These are phyloP conservation scores for Eremothecium sinecaudum DNA, from an alignment of 1,139 yeast genomes.

Conservation along the genomic window DNA sequence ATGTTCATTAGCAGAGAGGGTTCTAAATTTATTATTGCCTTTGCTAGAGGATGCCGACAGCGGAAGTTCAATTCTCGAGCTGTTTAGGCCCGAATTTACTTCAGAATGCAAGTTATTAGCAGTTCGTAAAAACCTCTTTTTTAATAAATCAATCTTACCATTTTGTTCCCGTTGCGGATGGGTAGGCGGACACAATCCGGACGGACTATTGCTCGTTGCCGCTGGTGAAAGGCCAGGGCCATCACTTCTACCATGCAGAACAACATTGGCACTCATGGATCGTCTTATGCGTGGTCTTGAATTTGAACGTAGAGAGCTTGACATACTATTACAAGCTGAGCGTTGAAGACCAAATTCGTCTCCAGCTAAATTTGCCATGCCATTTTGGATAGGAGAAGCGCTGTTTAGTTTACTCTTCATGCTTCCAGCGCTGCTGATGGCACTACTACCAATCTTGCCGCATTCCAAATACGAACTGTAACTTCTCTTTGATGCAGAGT, in stretches of 20 bases:
- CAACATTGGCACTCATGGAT: constrained; percentile 11
- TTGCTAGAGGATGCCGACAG: neutral
- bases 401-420: neutral
- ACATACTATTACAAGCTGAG: neutral
- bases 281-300: constrained; percentile 12
- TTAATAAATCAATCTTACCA: constrained; percentile 2
- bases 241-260: constrained; percentile 6
- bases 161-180: neutral
- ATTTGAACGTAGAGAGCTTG: constrained; percentile 22
- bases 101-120: constrained; percentile 3
- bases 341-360: constrained; percentile 5
- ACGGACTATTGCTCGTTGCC: neutral
- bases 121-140: constrained; percentile 3
- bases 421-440: constrained; percentile 4
- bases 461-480: constrained; percentile 22
- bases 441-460: constrained; percentile 9
- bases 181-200: neutral
- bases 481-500: constrained; percentile 16
- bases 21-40: neutral
- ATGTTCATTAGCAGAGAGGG: neutral
- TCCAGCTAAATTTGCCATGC: neutral
- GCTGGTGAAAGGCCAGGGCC: neutral
- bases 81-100: neutral
- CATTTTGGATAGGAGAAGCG: constrained; percentile 1
- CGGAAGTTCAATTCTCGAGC: no score